phyloP scores from a whole-genome alignment of 345 rosid genomes.

The Pseudoturritis turrita region DNA sequence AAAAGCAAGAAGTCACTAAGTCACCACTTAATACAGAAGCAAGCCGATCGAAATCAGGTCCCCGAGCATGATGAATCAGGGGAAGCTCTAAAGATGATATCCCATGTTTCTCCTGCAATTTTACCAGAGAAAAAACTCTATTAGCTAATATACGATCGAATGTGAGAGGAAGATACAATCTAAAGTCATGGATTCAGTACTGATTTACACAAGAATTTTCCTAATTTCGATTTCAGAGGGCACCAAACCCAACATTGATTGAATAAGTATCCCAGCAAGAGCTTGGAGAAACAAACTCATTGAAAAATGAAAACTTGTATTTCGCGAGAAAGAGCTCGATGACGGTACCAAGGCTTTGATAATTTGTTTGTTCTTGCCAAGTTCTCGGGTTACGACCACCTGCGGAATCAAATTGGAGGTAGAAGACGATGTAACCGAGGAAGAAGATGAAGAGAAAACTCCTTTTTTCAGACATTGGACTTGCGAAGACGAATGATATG shows the following conservation, averaged over 20 bases:
- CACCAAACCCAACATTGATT: background rate
- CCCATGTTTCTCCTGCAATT: slow-evolving; percentile 64
- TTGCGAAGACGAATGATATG: slow-evolving; percentile 20
- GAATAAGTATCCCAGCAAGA: background rate
- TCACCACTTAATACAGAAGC: slow-evolving; percentile 63
- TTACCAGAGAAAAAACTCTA: background rate
- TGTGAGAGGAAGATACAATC: too few species aligned
- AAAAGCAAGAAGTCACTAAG: slow-evolving; percentile 16
- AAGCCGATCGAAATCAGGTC: slow-evolving; percentile 74
- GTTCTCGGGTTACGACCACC: slow-evolving; percentile 92
- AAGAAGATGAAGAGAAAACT: slow-evolving; percentile 8
- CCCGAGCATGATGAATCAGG: slow-evolving; percentile 65
- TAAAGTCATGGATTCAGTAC: too few species aligned
- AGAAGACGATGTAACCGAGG: slow-evolving; percentile 15
- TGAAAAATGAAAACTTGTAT: too few species aligned
- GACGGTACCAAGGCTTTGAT: slow-evolving; percentile 74
- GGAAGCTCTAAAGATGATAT: slow-evolving; percentile 83
- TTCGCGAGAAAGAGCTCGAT: too few species aligned
- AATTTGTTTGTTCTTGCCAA: slow-evolving; percentile 85
- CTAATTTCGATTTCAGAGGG: background rate
- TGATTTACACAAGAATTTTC: too few species aligned
- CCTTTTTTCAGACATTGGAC: slow-evolving; percentile 9
- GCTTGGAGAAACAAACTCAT: too few species aligned
- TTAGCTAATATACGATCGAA: background rate
- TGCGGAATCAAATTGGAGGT: slow-evolving; percentile 39